Percentiles rank a stretch among this genome's conserved stretches.
These are phyloP conservation scores for Lentinula aciculospora DNA, from an alignment of 768 basidiomycete genomes.

Conservation along the genomic window DNA sequence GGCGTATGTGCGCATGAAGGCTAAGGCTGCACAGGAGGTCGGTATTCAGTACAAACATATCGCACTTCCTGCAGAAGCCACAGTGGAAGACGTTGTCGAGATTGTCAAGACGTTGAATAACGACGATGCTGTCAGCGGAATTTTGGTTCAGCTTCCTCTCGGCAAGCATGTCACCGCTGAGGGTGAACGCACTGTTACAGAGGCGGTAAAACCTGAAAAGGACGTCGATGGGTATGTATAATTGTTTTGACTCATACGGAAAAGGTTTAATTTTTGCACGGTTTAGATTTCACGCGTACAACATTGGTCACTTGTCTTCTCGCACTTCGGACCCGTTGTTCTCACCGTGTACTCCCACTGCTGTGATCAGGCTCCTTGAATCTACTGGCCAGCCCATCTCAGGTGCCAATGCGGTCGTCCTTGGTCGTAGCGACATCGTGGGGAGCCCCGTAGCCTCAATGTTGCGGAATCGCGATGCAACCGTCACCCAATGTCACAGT, in stretches of 20 bases:
- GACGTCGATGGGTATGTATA: constrained; percentile 87
- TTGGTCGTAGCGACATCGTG: constrained; percentile 97
- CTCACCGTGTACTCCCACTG: constrained; percentile 92
- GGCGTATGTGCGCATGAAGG: constrained; percentile 96
- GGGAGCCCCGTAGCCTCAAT: constrained; percentile 93
- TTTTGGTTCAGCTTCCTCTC: constrained; percentile 94
- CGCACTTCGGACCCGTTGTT: constrained; percentile 87
- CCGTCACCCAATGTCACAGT: constrained; percentile 97
- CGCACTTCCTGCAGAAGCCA: constrained; percentile 58
- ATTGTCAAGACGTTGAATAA: constrained; percentile 78
- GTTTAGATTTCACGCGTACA: constrained; percentile 92
- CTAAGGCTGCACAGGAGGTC: constrained; percentile 90
- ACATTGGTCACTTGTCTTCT: constrained; percentile 92
- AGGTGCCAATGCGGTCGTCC: constrained; percentile 83
- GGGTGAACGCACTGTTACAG: constrained; percentile 88
- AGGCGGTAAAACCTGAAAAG: constrained; percentile 89
- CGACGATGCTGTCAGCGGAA: constrained; percentile 77
- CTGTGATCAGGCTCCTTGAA: constrained; percentile 86
- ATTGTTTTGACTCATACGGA: not conserved
- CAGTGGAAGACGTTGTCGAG: constrained; percentile 70
- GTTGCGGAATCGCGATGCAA: constrained; percentile 86
- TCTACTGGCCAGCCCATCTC: constrained; percentile 72
- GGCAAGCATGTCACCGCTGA: constrained; percentile 75
- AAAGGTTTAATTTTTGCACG: not conserved
- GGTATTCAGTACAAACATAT: constrained; percentile 87